phyloP scores from a whole-genome alignment of 2,329 filamentous ascomycete genomes.

The Fusarium verrucosum region DNA sequence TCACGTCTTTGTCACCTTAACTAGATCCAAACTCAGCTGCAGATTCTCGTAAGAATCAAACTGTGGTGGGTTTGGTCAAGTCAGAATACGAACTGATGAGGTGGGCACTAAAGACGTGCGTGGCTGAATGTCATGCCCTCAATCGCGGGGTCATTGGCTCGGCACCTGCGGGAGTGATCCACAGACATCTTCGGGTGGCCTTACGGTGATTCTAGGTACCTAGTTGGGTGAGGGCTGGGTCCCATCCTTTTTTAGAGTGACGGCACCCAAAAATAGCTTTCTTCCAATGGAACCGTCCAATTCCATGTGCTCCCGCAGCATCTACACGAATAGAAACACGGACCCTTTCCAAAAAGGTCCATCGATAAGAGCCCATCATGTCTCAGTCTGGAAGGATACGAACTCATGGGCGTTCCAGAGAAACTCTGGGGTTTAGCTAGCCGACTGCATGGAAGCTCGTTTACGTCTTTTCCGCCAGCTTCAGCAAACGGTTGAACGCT shows the following conservation, averaged over 20 bases:
- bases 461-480: neutral
- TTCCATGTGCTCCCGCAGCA: neutral
- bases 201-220: neutral
- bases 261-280: conserved; percentile 32
- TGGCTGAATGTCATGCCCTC: conserved; percentile 36
- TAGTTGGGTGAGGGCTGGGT: neutral
- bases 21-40: conserved; percentile 15
- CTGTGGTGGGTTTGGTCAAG: conserved; percentile 28
- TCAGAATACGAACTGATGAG: conserved; percentile 43
- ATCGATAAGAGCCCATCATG: conserved; percentile 4
- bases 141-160: conserved; percentile 32
- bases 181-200: conserved; percentile 21
- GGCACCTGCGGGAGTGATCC: conserved; percentile 24
- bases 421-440: conserved; percentile 33
- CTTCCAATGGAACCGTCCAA: neutral
- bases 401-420: conserved; percentile 5
- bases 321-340: conserved; percentile 33
- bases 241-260: conserved; percentile 14
- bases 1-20: neutral
- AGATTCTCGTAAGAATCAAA: conserved; percentile 27
- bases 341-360: conserved; percentile 9
- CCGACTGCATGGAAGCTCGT: conserved; percentile 25
- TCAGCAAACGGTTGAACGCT: no score
- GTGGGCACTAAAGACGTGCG: conserved; percentile 38
- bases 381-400: conserved; percentile 30